Conservation (phyloP, 371 early-diverging fungal genomes). For the Mucor lusitanicus region DNA sequence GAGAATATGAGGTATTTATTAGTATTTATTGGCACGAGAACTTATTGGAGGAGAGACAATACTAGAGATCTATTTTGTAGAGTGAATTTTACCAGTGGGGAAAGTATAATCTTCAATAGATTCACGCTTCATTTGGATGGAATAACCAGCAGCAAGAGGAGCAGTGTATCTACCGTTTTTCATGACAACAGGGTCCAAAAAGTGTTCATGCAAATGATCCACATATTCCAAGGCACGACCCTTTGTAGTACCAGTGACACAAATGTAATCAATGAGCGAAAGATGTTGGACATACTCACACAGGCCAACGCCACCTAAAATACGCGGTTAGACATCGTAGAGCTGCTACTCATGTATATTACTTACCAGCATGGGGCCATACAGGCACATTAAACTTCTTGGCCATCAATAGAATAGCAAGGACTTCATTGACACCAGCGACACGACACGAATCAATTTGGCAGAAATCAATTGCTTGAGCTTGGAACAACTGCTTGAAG, state of each 20-base stretch:
- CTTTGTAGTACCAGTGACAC: constrained; percentile 46
- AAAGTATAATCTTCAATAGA: constrained; percentile 53
- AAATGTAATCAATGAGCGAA: constrained; percentile 54
- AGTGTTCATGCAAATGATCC: constrained; percentile 56
- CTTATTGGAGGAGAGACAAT: background rate
- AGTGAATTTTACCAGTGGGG: constrained; percentile 45
- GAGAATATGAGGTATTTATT: background rate
- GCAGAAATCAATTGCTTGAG: constrained; percentile 53
- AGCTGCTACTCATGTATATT: background rate
- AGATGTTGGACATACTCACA: constrained; percentile 56
- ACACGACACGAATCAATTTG: constrained; percentile 58
- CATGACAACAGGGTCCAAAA: constrained; percentile 48
- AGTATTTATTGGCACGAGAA: background rate
- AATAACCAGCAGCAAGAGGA: constrained; percentile 48
- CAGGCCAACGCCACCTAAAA: constrained; percentile 41
- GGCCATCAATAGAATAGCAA: constrained; percentile 55
- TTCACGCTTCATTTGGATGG: constrained; percentile 51
- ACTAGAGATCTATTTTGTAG: background rate
- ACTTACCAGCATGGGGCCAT: constrained; percentile 49
- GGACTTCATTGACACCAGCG: constrained; percentile 51
- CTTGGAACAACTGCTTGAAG: constrained; percentile 57
- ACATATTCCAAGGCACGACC: constrained; percentile 52
- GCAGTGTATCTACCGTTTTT: constrained; percentile 41
- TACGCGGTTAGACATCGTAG: background rate
- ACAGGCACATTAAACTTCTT: constrained; percentile 54